Percentiles rank a stretch among this genome's conserved stretches.
Conservation (phyloP, 1,284 basidiomycete species). For the Trametes polyzona region DNA sequence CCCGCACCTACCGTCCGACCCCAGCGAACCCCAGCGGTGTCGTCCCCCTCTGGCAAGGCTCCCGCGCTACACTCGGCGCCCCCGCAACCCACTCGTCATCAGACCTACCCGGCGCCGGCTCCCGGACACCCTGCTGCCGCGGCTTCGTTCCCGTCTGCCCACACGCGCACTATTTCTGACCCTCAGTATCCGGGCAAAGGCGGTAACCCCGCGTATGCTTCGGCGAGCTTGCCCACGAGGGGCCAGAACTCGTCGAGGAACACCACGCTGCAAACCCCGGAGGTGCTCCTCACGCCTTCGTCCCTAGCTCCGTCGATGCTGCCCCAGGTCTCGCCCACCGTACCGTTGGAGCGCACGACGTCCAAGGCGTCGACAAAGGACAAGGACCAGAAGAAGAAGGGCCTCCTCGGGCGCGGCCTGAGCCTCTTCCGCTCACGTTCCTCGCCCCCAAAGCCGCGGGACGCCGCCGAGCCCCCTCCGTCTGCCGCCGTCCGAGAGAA, state of each 20-base stretch:
- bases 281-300: conserved; percentile 36
- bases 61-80: conserved; percentile 23
- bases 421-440: conserved; percentile 43
- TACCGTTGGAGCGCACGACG: conserved; percentile 19
- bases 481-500: conserved; percentile 24
- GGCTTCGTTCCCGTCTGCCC: conserved; percentile 18
- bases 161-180: conserved; percentile 34
- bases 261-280: conserved; percentile 24
- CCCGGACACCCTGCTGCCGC: conserved; percentile 7
- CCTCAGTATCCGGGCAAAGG: conserved; percentile 24
- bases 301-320: conserved; percentile 36
- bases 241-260: conserved; percentile 25
- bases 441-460: conserved; percentile 37
- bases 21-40: conserved; percentile 17
- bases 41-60: conserved; percentile 23
- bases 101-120: conserved; percentile 24
- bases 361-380: conserved; percentile 31
- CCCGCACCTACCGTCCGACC: conserved; percentile 28
- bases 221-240: conserved; percentile 18
- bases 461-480: conserved; percentile 29
- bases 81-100: conserved; percentile 28
- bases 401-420: conserved; percentile 37
- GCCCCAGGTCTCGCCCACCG: conserved; percentile 16
- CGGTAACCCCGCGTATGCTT: conserved; percentile 5
- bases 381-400: conserved; percentile 36